phyloP scores from a whole-genome alignment of 1,139 yeast genomes.

The Blastobotrys arbuscula region DNA sequence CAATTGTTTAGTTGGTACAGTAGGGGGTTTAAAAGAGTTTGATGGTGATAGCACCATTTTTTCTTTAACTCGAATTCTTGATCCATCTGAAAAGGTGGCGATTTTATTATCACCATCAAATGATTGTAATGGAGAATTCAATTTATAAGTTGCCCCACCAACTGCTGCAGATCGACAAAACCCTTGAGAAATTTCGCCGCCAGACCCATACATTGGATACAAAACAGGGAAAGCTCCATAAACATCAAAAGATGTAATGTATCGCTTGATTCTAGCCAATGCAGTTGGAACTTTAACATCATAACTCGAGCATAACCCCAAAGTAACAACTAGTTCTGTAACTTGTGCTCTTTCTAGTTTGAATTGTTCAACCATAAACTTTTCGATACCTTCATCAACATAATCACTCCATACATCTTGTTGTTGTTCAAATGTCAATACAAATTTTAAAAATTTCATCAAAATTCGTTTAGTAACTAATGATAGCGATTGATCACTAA shows the following conservation, averaged over 20 bases:
- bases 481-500: constrained; percentile 78
- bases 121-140: constrained; percentile 58
- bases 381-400: constrained; percentile 49
- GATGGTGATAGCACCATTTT: constrained; percentile 33
- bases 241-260: constrained; percentile 79
- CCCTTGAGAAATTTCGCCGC: constrained; percentile 95
- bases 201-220: constrained; percentile 90
- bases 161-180: constrained; percentile 98
- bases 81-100: constrained; percentile 74
- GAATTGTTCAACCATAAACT: constrained; percentile 58
- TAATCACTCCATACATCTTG: constrained; percentile 50
- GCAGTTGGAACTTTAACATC: constrained; percentile 69
- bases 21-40: neutral
- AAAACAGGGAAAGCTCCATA: constrained; percentile 93
- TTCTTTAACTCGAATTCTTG: constrained; percentile 46
- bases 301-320: constrained; percentile 55
- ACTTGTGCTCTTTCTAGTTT: constrained; percentile 69
- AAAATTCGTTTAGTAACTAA: constrained; percentile 73
- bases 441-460: constrained; percentile 91
- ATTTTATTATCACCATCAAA: constrained; percentile 44
- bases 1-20: constrained; percentile 43
- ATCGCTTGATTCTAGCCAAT: constrained; percentile 72
- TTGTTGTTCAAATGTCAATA: constrained; percentile 58
- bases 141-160: constrained; percentile 90
- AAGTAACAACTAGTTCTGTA: constrained; percentile 75